phyloP scores from a whole-genome alignment of 331 rosid genomes.

The Malus hybrid region DNA sequence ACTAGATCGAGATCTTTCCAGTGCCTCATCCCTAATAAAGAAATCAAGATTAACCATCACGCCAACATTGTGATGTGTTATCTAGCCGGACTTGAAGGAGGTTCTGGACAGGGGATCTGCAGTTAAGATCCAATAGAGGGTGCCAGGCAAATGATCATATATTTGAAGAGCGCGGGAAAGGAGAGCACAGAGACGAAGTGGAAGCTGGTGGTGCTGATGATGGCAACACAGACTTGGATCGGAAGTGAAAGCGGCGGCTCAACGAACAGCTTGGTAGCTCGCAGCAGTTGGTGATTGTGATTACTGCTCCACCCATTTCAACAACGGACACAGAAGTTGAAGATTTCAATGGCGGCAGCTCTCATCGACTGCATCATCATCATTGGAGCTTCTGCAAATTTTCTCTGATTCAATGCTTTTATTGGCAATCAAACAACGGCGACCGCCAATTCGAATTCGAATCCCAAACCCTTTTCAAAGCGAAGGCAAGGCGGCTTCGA shows the following conservation, averaged over 20 bases:
- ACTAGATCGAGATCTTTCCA: conserved; percentile 72
- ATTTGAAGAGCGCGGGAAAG: conserved; percentile 30
- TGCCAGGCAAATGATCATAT: conserved; percentile 60
- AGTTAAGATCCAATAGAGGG: conserved; percentile 57
- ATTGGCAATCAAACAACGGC: conserved; percentile 50
- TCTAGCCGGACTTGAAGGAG: conserved; percentile 68
- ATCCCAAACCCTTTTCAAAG: too few relatives aligned
- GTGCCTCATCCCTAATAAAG: conserved; percentile 91
- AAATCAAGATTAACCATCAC: conserved; percentile 99
- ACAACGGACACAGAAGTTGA: too few relatives aligned
- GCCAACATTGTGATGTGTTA: conserved; percentile 93
- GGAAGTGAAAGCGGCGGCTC: too few relatives aligned
- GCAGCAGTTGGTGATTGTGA: too few relatives aligned
- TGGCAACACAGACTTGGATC: too few relatives aligned
- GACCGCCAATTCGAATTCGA: neutral
- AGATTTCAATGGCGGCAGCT: too few relatives aligned
- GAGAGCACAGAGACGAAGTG: conserved; percentile 6
- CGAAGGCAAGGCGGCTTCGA: too few relatives aligned
- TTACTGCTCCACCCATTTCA: too few relatives aligned
- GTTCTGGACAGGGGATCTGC: conserved; percentile 62
- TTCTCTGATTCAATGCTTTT: conserved; percentile 42
- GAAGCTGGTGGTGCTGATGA: conserved; percentile 3
- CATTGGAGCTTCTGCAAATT: neutral
- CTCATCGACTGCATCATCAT: too few relatives aligned
- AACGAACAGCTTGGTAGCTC: too few relatives aligned